phyloP scores from a whole-genome alignment of 2,329 filamentous ascomycete species.

The Cercospora sp. region DNA sequence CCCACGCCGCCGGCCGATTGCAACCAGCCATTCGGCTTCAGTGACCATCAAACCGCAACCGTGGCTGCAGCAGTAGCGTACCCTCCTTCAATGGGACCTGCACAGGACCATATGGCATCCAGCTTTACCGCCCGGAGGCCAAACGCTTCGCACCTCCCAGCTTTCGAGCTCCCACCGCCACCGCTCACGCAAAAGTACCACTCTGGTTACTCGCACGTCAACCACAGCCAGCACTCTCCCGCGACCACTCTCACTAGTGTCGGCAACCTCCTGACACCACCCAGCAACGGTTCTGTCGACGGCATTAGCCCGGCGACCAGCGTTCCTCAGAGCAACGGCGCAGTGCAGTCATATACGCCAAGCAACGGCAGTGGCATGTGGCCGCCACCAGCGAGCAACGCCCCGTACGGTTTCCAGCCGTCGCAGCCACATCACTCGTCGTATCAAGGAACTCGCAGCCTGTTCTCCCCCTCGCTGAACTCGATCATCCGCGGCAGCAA shows the following conservation, averaged over 20 bases:
- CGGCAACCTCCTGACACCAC: constrained; percentile 63
- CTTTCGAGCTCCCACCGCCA: constrained; percentile 68
- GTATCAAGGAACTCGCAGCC: constrained; percentile 48
- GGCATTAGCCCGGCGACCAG: constrained; percentile 61
- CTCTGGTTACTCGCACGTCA: constrained; percentile 35
- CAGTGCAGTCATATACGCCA: constrained; percentile 59
- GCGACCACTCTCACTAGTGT: constrained; percentile 52
- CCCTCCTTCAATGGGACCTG: constrained; percentile 62
- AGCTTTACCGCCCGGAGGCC: constrained; percentile 71
- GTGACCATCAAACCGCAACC: constrained; percentile 50
- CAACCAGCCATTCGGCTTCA: constrained; percentile 34
- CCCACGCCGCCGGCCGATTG: constrained; percentile 36
- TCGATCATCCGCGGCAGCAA: constrained; percentile 56
- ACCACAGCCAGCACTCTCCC: constrained; percentile 48
- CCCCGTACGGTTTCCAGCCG: constrained; percentile 55
- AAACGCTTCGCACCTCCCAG: constrained; percentile 67
- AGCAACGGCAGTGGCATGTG: constrained; percentile 60
- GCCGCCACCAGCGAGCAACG: constrained; percentile 55
- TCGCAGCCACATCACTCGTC: constrained; percentile 50
- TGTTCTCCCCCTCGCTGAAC: constrained; percentile 60
- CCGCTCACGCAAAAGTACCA: constrained; percentile 55
- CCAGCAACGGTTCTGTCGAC: constrained; percentile 61
- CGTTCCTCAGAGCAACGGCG: constrained; percentile 56
- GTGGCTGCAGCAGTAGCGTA: constrained; percentile 64
- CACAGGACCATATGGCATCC: constrained; percentile 61